Base-by-base conservation (phyloP, 106 monocot genomes). In the Acanthochlamys bracteata region DNA sequence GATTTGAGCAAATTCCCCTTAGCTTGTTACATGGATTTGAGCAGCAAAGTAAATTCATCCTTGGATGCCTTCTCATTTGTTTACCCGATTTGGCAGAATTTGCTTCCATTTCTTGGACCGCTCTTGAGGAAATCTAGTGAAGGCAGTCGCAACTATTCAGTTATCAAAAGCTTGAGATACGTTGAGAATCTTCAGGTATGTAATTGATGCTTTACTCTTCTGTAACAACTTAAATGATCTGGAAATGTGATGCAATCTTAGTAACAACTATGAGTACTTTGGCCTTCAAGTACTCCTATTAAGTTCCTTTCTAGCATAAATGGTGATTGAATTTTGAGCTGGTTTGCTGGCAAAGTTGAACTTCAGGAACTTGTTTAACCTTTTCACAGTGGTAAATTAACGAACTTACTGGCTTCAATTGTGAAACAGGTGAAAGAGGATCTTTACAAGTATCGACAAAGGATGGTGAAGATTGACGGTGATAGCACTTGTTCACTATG, bases 91-190 rank as follows among this genome's bases (percentile, higher is more conserved):
- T 55, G 27, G 16, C 79, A 98, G 98, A 81, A 89, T 64, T 57
- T 98, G 71, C 72, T 85, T 65, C 71, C 80, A n/a, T 98, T 98
- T 79, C 85, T 98, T 59, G 85, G 85, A 71, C 98, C 98, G n/a
- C 83, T 98, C 9, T 65, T 89, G 51, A 88, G 66, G 74, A 92
- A 92, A 80, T 98, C 98, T 59, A 98, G 85, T 71, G 98, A 98
- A 73, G 80, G 88, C 55, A 71, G 62, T 43, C 73, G 85, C 49
- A 98, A 92, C 60, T 92, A 75, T 78, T 76, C 82, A 45, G 77
- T 98, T 53, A 79, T 98, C 66, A 92, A 85, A 76, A 89, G 71
- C 59, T 74, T 98, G 75, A 78, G 80, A 78, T 83, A 68, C 58
- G 85, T 81, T 64, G 88, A 88, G 58, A 85, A 89, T 67, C 75